Evolutionary conservation across 1,284 basidiomycete genomes (phyloP), one percentile per base, ranked within the genome.

Genomic region (Ustilago shanxiensis): DNA sequence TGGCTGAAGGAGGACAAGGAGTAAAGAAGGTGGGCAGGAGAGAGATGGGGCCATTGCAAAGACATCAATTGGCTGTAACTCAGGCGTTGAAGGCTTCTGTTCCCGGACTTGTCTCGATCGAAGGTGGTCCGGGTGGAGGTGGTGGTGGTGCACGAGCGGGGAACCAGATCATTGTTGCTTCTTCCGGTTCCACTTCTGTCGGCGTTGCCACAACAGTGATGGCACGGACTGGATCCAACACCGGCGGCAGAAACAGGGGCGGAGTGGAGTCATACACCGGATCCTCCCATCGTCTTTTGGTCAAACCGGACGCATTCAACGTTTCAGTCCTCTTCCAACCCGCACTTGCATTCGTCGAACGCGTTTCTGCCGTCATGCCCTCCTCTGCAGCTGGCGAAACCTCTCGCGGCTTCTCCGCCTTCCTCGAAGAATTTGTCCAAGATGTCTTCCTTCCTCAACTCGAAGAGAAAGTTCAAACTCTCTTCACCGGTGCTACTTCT

Each of bases 291-390:
- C 91, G 93, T 26, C 88, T 93, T 22, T 89, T 99, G 31, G 92
- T 98, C 70, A 91, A 91, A 70, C 92, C 97, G 1, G 93, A 98
- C 85, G 93, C 95, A 1, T 98, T 98, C 88, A 95, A 98, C 87
- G 94, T 98, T 57, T 93, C 92, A 56, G 91, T 95, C 14, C 88
- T 99, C 14, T 98, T 99, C 87, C 93, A 94, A 78, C 96, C 97
- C 0, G 96, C 95, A 8, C 88, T 98, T 11, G 88, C 92, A 0
- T 98, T 97, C 86, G 89, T 98, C 71, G 89, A 92, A 66, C 90
- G 92, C 2, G 88, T 88, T 0, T 50, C 72, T 39, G 51, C 63
- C n/a, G 66, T 86, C 11, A 79, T 85, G 64, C 84, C 84, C 3
- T 56, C 57, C 14, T 79, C 81, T 41, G 80, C 79, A n/a, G 81